A percentile compares a stretch with the other conserved stretches of the same genome.
Evolutionary conservation across 768 basidiomycete genomes (phyloP).

Genomic region (Coprinellus micaceus): DNA sequence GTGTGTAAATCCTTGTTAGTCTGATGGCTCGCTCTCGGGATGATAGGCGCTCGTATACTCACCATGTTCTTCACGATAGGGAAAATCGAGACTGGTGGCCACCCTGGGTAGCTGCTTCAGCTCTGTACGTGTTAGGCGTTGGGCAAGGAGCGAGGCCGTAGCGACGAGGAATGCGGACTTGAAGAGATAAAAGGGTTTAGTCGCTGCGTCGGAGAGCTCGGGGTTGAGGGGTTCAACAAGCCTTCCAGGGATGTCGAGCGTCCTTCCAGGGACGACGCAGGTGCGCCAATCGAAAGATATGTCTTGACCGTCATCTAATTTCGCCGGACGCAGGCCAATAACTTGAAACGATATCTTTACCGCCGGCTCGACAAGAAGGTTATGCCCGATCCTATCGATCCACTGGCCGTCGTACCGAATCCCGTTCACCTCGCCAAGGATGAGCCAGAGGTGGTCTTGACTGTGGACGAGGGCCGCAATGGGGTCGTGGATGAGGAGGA

Average conservation of each 20-base stretch:
- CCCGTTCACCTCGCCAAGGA: conserved; percentile 16
- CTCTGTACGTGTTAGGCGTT: not conserved
- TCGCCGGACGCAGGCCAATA: not conserved
- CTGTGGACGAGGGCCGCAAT: conserved; percentile 13
- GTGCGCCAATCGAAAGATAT: too few species aligned
- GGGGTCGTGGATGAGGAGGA: conserved; percentile 14
- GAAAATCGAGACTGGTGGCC: not conserved
- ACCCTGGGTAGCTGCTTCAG: not conserved
- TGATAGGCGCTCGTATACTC: too few species aligned
- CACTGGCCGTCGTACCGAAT: conserved; percentile 8
- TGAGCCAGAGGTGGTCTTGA: conserved; percentile 14
- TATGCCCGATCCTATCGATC: conserved; percentile 8
- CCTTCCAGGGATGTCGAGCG: not conserved
- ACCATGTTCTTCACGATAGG: not conserved
- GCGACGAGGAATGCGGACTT: not conserved
- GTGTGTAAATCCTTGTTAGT: too few species aligned
- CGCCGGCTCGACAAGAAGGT: conserved; percentile 9
- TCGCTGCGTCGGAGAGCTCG: not conserved
- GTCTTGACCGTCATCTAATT: too few species aligned
- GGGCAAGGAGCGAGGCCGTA: not conserved
- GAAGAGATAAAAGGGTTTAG: not conserved
- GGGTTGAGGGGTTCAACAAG: not conserved
- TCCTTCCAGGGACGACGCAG: too few species aligned
- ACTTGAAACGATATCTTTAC: not conserved
- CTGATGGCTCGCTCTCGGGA: too few species aligned